phyloP scores from a whole-genome alignment of 2,329 filamentous ascomycete species.

The Pestalotiopsis sp. region DNA sequence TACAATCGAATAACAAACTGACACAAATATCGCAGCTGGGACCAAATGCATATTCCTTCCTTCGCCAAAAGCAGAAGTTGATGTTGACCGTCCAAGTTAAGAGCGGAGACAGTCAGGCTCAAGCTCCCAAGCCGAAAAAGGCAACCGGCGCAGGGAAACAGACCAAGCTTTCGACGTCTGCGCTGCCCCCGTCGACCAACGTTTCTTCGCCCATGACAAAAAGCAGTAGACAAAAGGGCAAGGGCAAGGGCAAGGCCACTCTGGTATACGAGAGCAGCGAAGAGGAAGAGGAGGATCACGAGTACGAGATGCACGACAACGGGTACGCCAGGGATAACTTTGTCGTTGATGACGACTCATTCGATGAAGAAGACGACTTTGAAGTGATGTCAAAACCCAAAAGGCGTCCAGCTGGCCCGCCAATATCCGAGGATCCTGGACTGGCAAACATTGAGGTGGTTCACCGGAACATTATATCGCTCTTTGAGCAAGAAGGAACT shows the following conservation, averaged over 20 bases:
- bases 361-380: slow-evolving; percentile 50
- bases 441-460: slow-evolving; percentile 57
- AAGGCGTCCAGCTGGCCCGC: slow-evolving; percentile 52
- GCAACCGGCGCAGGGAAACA: slow-evolving; percentile 40
- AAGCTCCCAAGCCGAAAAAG: slow-evolving; percentile 28
- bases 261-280: slow-evolving; percentile 39
- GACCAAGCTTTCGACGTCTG: slow-evolving; percentile 23
- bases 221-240: slow-evolving; percentile 37
- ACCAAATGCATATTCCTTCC: slow-evolving; percentile 43
- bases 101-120: slow-evolving; percentile 35
- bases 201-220: slow-evolving; percentile 55
- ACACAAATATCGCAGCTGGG: slow-evolving; percentile 37
- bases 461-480: slow-evolving; percentile 65
- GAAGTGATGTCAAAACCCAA: slow-evolving; percentile 41
- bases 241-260: slow-evolving; percentile 30
- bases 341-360: slow-evolving; percentile 39
- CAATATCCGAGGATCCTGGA: slow-evolving; percentile 60
- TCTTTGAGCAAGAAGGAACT: slow-evolving; percentile 68
- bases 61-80: slow-evolving; percentile 48
- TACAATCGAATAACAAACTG: too few species aligned
- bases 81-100: slow-evolving; percentile 41
- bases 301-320: slow-evolving; percentile 34
- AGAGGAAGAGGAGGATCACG: slow-evolving; percentile 38
- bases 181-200: slow-evolving; percentile 44
- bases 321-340: slow-evolving; percentile 49